Evolutionary conservation across 345 rosid genomes (phyloP).

Genomic region (Pistacia atlantica): DNA sequence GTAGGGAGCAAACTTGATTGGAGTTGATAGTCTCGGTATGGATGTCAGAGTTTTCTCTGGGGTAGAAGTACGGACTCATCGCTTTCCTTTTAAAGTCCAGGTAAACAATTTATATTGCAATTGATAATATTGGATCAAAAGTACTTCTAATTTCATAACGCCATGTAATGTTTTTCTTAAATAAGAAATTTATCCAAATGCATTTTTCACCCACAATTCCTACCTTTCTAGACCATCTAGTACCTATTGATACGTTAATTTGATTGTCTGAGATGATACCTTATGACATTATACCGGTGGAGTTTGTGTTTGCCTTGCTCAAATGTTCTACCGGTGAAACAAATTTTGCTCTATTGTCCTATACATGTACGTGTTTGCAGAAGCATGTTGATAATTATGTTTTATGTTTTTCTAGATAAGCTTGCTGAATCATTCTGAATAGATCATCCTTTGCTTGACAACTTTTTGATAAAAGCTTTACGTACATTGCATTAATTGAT

Average conservation of each 20-base stretch:
- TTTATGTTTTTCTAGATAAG: too few species aligned
- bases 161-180: background rate
- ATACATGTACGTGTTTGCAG: too few species aligned
- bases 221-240: background rate
- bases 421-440: too few species aligned
- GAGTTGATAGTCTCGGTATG: conserved; percentile 90
- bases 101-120: conserved; percentile 36
- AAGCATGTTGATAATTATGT: too few species aligned
- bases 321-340: too few species aligned
- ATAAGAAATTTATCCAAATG: background rate
- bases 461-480: too few species aligned
- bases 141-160: background rate
- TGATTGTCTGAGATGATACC: background rate
- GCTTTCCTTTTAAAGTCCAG: conserved; percentile 86
- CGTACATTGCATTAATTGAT: background rate
- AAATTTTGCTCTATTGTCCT: too few species aligned
- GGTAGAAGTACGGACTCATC: conserved; percentile 75
- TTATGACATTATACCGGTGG: too few species aligned
- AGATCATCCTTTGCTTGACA: too few species aligned
- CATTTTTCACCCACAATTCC: too few species aligned
- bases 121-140: conserved; percentile 1
- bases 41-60: conserved; percentile 82
- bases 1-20: conserved; percentile 76
- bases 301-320: too few species aligned
- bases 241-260: background rate